These are phyloP conservation scores for Eucalyptus urophylla DNA, from an alignment of 345 rosid genomes.

Conservation along the genomic window DNA sequence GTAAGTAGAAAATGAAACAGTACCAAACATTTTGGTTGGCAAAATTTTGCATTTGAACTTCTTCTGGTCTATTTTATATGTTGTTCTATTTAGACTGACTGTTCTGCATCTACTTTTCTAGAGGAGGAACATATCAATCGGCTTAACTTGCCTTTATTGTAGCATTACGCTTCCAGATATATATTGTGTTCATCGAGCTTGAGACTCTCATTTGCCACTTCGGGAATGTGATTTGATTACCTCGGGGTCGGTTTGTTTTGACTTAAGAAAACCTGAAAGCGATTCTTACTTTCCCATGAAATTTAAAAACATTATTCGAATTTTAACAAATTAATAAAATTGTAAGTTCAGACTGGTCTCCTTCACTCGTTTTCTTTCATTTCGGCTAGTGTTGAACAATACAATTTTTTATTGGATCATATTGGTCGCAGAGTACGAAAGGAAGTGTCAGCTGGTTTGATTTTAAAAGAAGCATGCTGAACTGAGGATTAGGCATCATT, in stretches of 20 bases:
- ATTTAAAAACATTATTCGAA: no score
- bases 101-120: background rate
- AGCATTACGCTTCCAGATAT: background rate
- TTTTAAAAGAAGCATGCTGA: background rate
- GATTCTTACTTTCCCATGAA: background rate
- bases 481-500: background rate
- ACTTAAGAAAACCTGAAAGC: background rate
- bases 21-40: background rate
- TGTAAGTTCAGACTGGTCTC: background rate
- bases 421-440: background rate
- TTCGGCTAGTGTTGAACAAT: background rate
- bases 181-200: background rate
- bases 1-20: background rate
- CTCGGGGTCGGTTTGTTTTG: background rate
- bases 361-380: background rate
- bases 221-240: background rate
- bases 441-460: background rate
- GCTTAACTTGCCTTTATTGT: background rate
- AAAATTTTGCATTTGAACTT: background rate
- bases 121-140: background rate
- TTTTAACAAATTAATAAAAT: background rate
- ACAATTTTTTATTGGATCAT: background rate
- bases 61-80: background rate
- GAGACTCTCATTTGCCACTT: background rate
- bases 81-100: background rate